These are phyloP conservation scores for Pelargonium nanum DNA, from an alignment of 345 rosid genomes.

Conservation along the genomic window DNA sequence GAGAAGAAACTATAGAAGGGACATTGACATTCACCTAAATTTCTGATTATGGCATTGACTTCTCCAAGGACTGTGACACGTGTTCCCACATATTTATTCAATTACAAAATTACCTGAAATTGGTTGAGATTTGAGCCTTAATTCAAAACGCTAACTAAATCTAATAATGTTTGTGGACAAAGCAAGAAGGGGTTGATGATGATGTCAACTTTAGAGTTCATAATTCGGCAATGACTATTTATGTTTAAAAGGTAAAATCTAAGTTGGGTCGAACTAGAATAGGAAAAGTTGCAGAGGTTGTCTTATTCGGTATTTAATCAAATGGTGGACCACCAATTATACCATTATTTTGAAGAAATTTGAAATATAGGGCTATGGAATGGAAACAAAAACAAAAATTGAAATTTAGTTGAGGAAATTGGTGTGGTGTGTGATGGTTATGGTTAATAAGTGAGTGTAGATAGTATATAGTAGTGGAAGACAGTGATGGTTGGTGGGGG, in stretches of 20 bases:
- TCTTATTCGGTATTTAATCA: not conserved
- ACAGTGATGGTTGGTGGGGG: too few relatives aligned
- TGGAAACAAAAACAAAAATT: too few relatives aligned
- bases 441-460: too few relatives aligned
- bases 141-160: too few relatives aligned
- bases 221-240: not conserved
- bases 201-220: not conserved
- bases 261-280: not conserved
- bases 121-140: not conserved
- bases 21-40: not conserved
- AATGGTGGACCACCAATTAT: not conserved
- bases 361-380: not conserved
- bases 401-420: not conserved
- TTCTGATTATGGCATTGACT: not conserved
- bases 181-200: not conserved
- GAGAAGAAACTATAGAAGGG: not conserved
- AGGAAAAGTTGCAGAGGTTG: not conserved
- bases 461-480: too few relatives aligned
- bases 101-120: not conserved
- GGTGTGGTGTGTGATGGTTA: not conserved
- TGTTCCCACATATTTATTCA: not conserved
- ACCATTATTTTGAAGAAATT: too few relatives aligned
- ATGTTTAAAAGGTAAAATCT: not conserved
- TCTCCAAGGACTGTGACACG: not conserved
- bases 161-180: too few relatives aligned